These are phyloP conservation scores for Sarocladium kiliense DNA, from an alignment of 2,329 filamentous ascomycete genomes.

Conservation along the genomic window DNA sequence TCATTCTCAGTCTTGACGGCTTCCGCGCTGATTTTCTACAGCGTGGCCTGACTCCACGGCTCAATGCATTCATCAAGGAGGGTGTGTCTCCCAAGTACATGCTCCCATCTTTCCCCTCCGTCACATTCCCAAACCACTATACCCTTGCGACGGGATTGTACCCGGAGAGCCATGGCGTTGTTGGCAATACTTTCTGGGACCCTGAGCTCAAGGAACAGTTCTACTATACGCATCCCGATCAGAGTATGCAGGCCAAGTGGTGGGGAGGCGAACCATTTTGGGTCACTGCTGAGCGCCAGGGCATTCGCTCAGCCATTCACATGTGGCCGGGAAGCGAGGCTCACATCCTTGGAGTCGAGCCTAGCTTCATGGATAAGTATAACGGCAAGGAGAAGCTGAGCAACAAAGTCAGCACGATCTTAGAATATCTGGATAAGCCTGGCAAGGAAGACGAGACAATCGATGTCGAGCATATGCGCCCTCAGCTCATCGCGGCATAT, in stretches of 20 bases:
- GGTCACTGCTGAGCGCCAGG: conserved; percentile 83
- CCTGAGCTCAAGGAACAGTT: conserved; percentile 72
- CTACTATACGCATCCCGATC: conserved; percentile 72
- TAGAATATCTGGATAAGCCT: conserved; percentile 80
- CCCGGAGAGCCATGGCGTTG: conserved; percentile 86
- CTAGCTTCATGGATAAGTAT: conserved; percentile 78
- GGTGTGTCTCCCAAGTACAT: conserved; percentile 91
- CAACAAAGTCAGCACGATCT: conserved; percentile 70
- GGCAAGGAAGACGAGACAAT: conserved; percentile 57
- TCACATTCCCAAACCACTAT: conserved; percentile 96
- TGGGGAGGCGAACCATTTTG: conserved; percentile 94
- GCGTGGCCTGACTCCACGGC: conserved; percentile 74
- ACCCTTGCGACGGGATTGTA: conserved; percentile 89
- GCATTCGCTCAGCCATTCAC: conserved; percentile 76
- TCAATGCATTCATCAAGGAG: conserved; percentile 72
- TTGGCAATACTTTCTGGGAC: conserved; percentile 95
- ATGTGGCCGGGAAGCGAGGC: conserved; percentile 99
- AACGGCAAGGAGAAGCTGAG: conserved; percentile 70
- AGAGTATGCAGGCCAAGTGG: conserved; percentile 82
- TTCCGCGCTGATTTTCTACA: conserved; percentile 92
- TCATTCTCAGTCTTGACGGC: conserved; percentile 90
- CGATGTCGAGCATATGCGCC: conserved; percentile 53
- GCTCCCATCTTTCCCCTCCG: conserved; percentile 88
- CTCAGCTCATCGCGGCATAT: conserved; percentile 90
- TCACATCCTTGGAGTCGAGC: conserved; percentile 68